Base-by-base conservation (phyloP, 2,329 filamentous ascomycete genomes). In the Cladosporium sp. region DNA sequence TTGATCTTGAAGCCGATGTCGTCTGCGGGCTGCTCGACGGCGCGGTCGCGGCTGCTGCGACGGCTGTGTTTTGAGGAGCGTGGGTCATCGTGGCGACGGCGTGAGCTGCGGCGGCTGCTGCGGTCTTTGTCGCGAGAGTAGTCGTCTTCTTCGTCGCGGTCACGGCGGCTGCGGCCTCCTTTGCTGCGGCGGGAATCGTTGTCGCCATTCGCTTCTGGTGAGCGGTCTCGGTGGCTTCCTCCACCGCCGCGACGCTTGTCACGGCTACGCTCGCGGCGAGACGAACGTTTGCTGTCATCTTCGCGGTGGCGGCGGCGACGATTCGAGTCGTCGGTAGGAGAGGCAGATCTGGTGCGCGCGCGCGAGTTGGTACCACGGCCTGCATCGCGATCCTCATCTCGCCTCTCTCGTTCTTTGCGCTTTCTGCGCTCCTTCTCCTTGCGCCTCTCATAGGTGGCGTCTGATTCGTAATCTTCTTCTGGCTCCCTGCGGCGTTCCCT, bases 271-370 rank as follows among this genome's bases (percentile, higher is more conserved):
- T 78, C 76, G 6, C 34, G 47, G 37, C 50, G 50, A 72, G 10
- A 74, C 4, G 75, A 76, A 10, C 73, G 73, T 48, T 75, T 65
- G 4, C 73, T 70, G 6, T 74, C 71, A 50, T 77, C 74, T 58
- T 74, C 75, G 37, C 71, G 75, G 22, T 74, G 85, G 63, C 84
- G 85, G 60, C 84, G 83, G 64, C 85, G 83, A 49, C 80, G 74
- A 62, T 80, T 83, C 36, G 73, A 73, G 64, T 81, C 83, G 28
- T 76, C 76, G 9, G 84, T 82, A 1, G 81, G 82, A 2, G 89
- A 90, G 4, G 80, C 79, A 4, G 88, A 90, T 58, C 87, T 80
- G 0, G 86, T 85, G 51, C 81, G 80, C 48, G 84, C 80, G 44
- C 70, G 68, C 10, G 42, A 45, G 76, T 72, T 71, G 6, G 71